phyloP scores from a whole-genome alignment of 257 asterid species.

The Handroanthus guayacan region DNA sequence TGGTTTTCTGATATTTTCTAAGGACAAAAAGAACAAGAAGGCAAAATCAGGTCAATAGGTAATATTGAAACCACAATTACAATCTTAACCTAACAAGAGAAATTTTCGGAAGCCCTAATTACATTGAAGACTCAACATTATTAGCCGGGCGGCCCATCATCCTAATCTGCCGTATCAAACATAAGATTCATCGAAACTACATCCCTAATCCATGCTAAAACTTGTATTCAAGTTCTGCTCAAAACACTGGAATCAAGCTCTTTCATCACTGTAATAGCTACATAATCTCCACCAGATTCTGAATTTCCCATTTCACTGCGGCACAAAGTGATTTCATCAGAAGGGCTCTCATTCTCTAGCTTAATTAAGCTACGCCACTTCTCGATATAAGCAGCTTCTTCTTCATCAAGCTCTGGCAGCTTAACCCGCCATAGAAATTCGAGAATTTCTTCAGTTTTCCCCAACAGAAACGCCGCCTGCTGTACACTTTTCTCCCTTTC shows the following conservation, averaged over 20 bases:
- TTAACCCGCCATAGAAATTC: slow-evolving; percentile 20
- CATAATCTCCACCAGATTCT: background rate
- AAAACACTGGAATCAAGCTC: background rate
- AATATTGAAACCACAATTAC: too few species aligned
- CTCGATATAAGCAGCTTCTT: slow-evolving; percentile 20
- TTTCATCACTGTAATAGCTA: background rate
- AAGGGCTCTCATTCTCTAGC: too few species aligned
- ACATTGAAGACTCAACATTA: too few species aligned
- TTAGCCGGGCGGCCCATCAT: too few species aligned
- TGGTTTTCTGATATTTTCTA: too few species aligned
- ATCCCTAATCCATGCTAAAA: background rate
- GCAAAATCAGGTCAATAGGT: too few species aligned
- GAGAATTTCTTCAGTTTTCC: slow-evolving; percentile 28
- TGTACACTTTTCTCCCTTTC: slow-evolving; percentile 6
- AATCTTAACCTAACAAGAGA: too few species aligned
- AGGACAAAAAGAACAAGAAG: too few species aligned
- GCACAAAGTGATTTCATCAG: too few species aligned
- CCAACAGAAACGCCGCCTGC: slow-evolving; percentile 23
- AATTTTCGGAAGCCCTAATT: too few species aligned
- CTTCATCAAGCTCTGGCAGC: slow-evolving; percentile 5
- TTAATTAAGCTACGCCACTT: slow-evolving; percentile 1
- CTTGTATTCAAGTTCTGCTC: background rate
- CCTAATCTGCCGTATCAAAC: too few species aligned
- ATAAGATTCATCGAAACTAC: background rate
- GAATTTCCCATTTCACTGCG: too few species aligned